phyloP scores from a whole-genome alignment of 495 filamentous ascomycete species.

The Xylaria cubensis region DNA sequence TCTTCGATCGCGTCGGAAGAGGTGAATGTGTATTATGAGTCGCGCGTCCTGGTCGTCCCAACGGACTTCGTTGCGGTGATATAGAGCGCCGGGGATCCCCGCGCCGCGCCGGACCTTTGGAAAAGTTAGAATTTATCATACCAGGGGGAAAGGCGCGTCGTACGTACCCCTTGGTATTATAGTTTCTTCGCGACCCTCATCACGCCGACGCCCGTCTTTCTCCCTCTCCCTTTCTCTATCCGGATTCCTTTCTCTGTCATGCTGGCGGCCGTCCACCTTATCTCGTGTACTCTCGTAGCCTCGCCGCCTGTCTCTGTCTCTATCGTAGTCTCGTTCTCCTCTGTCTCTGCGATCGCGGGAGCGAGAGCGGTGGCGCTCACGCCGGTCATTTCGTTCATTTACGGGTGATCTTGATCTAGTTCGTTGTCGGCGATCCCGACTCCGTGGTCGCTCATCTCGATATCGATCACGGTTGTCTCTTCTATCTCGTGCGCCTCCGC shows the following conservation, averaged over 20 bases:
- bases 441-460: slow-evolving; percentile 38
- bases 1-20: slow-evolving; percentile 38
- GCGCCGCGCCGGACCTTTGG: slow-evolving; percentile 27
- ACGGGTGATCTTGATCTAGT: slow-evolving; percentile 49
- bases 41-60: slow-evolving; percentile 29
- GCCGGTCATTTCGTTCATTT: slow-evolving; percentile 35
- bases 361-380: slow-evolving; percentile 43
- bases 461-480: slow-evolving; percentile 44
- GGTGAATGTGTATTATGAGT: slow-evolving; percentile 35
- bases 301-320: slow-evolving; percentile 30
- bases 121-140: slow-evolving; percentile 24
- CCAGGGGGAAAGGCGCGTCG: background rate
- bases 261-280: slow-evolving; percentile 34
- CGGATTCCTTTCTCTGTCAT: slow-evolving; percentile 43
- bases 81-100: slow-evolving; percentile 30
- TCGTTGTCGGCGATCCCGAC: slow-evolving; percentile 42
- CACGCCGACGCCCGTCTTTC: slow-evolving; percentile 45
- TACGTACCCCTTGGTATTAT: slow-evolving; percentile 23
- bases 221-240: slow-evolving; percentile 50
- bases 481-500: slow-evolving; percentile 40
- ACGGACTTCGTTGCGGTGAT: slow-evolving; percentile 30
- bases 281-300: slow-evolving; percentile 33
- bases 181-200: slow-evolving; percentile 52
- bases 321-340: slow-evolving; percentile 39
- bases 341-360: slow-evolving; percentile 44